Percentiles rank a stretch among this genome's conserved stretches.
Conservation (phyloP, 345 rosid genomes). For the Euphorbia pulcherrima region DNA sequence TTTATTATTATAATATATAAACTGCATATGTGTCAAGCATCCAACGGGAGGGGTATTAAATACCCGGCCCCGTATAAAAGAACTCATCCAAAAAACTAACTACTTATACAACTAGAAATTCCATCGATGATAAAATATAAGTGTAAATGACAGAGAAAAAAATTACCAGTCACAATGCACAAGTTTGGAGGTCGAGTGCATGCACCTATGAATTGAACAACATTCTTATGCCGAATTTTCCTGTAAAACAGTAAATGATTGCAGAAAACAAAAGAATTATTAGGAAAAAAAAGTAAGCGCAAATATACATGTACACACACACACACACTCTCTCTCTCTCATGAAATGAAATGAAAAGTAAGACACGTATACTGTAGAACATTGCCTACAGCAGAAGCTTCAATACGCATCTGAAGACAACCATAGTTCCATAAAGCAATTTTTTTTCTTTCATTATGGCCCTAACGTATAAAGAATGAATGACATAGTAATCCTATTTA, state of each 20-base stretch:
- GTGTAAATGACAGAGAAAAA: constrained; percentile 10
- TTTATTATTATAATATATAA: too few relatives aligned
- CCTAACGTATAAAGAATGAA: background rate
- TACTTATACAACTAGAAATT: background rate
- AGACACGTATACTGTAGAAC: background rate
- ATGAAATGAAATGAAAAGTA: background rate
- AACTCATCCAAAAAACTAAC: constrained; percentile 12
- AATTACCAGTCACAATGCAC: constrained; percentile 89
- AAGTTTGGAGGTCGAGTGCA: constrained; percentile 76
- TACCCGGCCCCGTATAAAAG: too few relatives aligned
- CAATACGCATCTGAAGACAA: background rate
- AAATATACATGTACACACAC: too few relatives aligned
- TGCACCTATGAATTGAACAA: constrained; percentile 93
- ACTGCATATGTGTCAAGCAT: too few relatives aligned
- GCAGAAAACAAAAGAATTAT: constrained; percentile 9
- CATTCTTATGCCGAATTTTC: constrained; percentile 90
- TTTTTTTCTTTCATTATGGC: background rate
- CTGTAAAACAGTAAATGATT: constrained; percentile 37
- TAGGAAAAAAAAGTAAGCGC: constrained; percentile 9
- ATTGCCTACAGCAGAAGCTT: background rate
- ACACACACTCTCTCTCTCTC: too few relatives aligned
- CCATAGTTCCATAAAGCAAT: background rate
- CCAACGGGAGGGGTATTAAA: too few relatives aligned
- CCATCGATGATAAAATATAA: background rate
- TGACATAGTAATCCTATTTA: background rate